Conservation (phyloP, 2,329 filamentous ascomycete species). For the Colletotrichum zoysiae region DNA sequence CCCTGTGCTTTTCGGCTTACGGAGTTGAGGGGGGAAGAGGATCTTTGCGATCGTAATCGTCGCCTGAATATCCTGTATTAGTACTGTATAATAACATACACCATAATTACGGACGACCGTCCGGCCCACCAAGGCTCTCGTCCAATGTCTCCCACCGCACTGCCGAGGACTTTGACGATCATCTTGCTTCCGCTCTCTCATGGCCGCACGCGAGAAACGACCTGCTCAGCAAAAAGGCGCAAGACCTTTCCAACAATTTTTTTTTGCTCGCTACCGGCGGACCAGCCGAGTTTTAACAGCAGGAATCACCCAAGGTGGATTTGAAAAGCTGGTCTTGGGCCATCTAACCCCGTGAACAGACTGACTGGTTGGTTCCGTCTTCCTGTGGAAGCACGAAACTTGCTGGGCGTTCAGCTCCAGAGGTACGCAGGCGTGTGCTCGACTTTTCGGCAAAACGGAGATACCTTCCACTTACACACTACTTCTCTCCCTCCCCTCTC, state of each 20-base stretch:
- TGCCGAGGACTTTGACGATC: no score
- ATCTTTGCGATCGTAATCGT: constrained; percentile 20
- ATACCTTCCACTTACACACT: background rate
- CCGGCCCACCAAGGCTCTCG: background rate
- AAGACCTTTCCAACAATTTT: background rate
- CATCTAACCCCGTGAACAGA: background rate
- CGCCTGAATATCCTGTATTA: constrained; percentile 38
- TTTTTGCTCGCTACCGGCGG: background rate
- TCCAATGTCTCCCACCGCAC: background rate
- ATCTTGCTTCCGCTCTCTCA: no score
- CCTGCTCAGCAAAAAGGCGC: no score
- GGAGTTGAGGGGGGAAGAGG: constrained; percentile 26
- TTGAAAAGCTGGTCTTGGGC: background rate
- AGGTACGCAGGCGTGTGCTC: background rate
- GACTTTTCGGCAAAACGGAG: background rate
- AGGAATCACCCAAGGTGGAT: background rate
- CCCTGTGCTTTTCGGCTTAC: constrained; percentile 7
- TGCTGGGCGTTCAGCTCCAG: background rate
- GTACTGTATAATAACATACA: constrained; percentile 36
- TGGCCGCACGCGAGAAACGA: no score
- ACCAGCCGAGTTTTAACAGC: background rate
- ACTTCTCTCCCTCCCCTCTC: no score
- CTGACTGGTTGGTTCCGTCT: background rate
- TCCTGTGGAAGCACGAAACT: background rate
- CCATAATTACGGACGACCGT: constrained; percentile 16